Base-by-base conservation (phyloP, 2,329 filamentous ascomycete species). In the Fusarium hainanense region DNA sequence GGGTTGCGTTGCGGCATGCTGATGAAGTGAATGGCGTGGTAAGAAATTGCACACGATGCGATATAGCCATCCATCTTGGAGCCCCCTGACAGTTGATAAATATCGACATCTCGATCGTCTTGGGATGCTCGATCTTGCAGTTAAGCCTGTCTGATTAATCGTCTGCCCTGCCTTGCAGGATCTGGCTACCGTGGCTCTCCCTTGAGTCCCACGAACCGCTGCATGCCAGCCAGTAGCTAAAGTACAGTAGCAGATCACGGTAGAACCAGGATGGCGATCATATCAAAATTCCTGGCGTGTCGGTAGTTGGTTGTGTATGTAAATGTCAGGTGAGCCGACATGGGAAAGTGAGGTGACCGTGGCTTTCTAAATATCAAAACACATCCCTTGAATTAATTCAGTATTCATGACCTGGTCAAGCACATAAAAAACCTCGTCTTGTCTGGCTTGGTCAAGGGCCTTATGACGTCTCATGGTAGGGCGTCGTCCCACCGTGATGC, bases 161-260 rank as follows among this genome's bases (percentile, higher is more conserved):
- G 44, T 44, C 57, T 63, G 60, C 48, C 56, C 54, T 69, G 61
- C 69, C 55, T 69, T 59, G 65, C 43, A 49, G 59, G 61, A 72
- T 70, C 69, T 63, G 44, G 47, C 47, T 58, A 57, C 54, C 34
- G 47, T 58, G 46, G 42, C 56, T 60, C 58, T 71, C 71, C 58
- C 66, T 69, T 61, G 32, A 56, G 57, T 54, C 57, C 57, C 56
- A 66, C 67, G 71, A 66, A 68, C 71, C 47, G 40, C 61, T 73
- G 60, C 68, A 69, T 73, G 59, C 68, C 65, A 69, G 56, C 55
- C 61, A 71, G 47, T 48, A 58, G 41, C 58, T 54, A 52, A 23
- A 55, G 41, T 54, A 52, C 20, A 51, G 41, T 50, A 23, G 61
- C 18, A 66, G 62, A 47, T 60, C 61, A 34, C 34, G 21, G 51